phyloP scores from a whole-genome alignment of 176 grass and related monocot species.

The barley (Hordeum vulgare) region MorexV3_pseudomolecules_assembly NC_058522.1:420839873-420840372 shows the following conservation, averaged over 20 bases:
- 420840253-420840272: neutral
- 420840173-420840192: neutral
- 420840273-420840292: neutral
- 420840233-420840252: neutral
- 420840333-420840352: neutral
- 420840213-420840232: neutral
- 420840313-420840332: neutral
- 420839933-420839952: neutral
- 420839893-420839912: neutral
- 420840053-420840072: neutral
- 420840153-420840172: neutral
- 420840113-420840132: neutral
- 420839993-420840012: neutral
- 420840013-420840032: neutral
- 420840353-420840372: neutral
- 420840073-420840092: neutral
- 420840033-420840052: neutral
- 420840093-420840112: neutral
- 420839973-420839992: neutral
- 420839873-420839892: constrained; percentile 15
- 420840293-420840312: constrained; percentile 13
- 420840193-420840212: neutral
- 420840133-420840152: neutral
- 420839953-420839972: neutral
- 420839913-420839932: neutral